These are phyloP conservation scores for Kwoniella shandongensis DNA, from an alignment of 768 basidiomycete species.

Conservation along the genomic window DNA sequence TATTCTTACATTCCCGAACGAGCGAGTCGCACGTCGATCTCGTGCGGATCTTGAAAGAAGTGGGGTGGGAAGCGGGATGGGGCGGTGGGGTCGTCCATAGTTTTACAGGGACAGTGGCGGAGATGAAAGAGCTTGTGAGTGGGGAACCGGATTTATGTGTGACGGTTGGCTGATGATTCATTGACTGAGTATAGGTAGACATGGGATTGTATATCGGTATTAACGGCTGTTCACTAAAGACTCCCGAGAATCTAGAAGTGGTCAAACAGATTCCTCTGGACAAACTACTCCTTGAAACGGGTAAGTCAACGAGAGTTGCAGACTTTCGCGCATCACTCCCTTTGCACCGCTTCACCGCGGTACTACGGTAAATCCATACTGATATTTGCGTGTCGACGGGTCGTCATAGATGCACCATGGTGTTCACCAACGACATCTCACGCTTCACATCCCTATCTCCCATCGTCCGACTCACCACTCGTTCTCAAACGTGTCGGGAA, in stretches of 20 bases:
- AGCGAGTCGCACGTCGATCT: conserved; percentile 69
- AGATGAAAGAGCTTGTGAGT: conserved; percentile 67
- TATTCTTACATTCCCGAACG: conserved; percentile 74
- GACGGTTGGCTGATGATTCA: neutral
- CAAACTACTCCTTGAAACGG: conserved; percentile 71
- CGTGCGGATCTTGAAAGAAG: conserved; percentile 64
- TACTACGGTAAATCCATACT: too few relatives aligned
- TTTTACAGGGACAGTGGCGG: conserved; percentile 68
- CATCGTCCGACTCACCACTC: conserved; percentile 24
- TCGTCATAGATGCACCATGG: conserved; percentile 53
- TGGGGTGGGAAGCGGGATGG: conserved; percentile 64
- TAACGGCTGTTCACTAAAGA: conserved; percentile 78
- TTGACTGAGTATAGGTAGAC: conserved; percentile 57
- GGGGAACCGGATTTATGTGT: neutral
- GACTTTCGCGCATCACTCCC: too few relatives aligned
- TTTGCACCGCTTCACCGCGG: too few relatives aligned
- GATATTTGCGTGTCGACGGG: too few relatives aligned
- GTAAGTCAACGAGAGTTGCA: conserved; percentile 57
- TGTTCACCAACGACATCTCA: conserved; percentile 48
- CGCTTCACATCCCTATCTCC: conserved; percentile 39
- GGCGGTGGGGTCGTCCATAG: conserved; percentile 78
- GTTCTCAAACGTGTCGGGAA: conserved; percentile 41
- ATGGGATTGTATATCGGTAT: conserved; percentile 74
- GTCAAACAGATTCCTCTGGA: conserved; percentile 63
- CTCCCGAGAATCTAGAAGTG: conserved; percentile 63